Base-by-base conservation (phyloP, 179 eudicot genomes). In the Corrigiola litoralis region DNA sequence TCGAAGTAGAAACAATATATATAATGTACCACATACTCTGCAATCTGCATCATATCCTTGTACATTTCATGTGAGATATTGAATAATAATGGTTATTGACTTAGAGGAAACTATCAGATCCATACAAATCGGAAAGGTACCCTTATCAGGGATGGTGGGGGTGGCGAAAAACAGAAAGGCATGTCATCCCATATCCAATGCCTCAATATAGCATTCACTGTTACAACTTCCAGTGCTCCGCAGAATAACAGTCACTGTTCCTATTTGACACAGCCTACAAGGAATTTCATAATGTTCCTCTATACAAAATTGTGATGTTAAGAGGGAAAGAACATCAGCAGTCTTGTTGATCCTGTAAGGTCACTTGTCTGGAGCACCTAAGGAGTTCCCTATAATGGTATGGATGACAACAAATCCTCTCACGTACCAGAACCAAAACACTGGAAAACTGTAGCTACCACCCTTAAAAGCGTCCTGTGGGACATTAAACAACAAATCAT, bases 361-460 rank as follows among this genome's bases (percentile, higher is more conserved):
- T 33, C 6, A 23, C 16, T 58, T 58, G 68, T 55, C 42, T 54
- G 40, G 8, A 27, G 57, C 69, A 58, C 20, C 44, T 17, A 42
- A 11, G 54, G 71, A 60, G 71, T 58, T 40, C 65, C 32, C 65
- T 70, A 7, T 29, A 46, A 11, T 34, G 65, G 34, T 47, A 57
- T 54, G 67, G 46, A 68, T 59, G 52, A 55, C 61, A 60, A 44
- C 36, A 44, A 50, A 53, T 51, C 68, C 64, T 72, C 71, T 65
- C 34, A 36, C 44, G 32, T 9, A 72, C 64, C 41, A 53, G 44
- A 41, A n/a, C 9, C 28, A 44, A 42, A 37, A 58, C 45, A 63
- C 48, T 4, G 56, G 68, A 48, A 40, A 58, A 53, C 25, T 61
- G 49, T 58, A 25, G 74, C 65, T 60, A 47, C 36, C 57, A 45